These are phyloP conservation scores for Chimonanthus salicifolius DNA, from an alignment of 164 flowering plant species.

Conservation along the genomic window DNA sequence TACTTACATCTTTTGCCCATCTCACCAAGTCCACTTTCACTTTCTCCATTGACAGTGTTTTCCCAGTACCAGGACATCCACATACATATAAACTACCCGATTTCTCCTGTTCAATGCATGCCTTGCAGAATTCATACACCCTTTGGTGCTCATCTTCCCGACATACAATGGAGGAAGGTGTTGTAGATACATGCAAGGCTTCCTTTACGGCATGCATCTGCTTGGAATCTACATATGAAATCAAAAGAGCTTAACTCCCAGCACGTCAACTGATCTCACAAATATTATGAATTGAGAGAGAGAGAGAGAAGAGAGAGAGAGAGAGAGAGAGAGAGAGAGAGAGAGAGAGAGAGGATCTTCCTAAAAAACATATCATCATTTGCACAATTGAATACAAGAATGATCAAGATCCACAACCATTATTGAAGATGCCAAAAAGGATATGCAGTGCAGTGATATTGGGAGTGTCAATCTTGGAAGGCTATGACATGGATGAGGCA, in stretches of 20 bases:
- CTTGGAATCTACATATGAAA: constrained; percentile 34
- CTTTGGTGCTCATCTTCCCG: constrained; percentile 29
- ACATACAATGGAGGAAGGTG: constrained; percentile 34
- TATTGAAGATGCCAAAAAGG: too few relatives aligned
- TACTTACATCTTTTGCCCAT: constrained; percentile 59
- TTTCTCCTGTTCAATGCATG: constrained; percentile 48
- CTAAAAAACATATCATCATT: too few relatives aligned
- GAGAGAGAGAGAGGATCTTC: too few relatives aligned
- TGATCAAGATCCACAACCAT: too few relatives aligned
- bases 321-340: neutral
- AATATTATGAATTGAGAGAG: neutral
- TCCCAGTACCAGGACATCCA: constrained; percentile 96
- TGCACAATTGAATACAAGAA: too few relatives aligned
- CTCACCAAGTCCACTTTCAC: constrained; percentile 46
- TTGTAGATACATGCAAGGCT: constrained; percentile 72
- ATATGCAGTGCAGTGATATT: too few relatives aligned
- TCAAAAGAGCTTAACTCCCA: neutral
- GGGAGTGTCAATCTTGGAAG: too few relatives aligned
- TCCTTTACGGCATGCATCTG: constrained; percentile 69
- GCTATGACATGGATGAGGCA: too few relatives aligned
- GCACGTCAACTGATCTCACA: neutral
- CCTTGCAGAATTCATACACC: constrained; percentile 72
- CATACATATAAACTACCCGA: constrained; percentile 77
- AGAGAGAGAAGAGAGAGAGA: neutral
- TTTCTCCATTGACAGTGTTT: constrained; percentile 73